Base-by-base conservation (phyloP, 2,329 filamentous ascomycete species). In the Xylariaceae sp. region DNA sequence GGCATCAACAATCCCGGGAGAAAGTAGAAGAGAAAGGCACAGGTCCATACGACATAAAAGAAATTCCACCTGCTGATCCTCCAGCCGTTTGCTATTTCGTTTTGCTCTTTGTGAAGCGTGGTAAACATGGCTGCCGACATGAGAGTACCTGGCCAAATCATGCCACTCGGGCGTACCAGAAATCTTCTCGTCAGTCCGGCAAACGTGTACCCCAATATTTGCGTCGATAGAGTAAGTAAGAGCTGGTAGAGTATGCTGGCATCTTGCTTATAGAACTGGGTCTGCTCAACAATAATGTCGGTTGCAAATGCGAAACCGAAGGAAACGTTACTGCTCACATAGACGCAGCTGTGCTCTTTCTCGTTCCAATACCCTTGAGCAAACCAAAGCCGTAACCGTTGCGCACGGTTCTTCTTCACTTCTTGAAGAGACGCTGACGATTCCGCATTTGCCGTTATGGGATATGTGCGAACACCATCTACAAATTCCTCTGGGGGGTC, bases 81-180 rank as follows among this genome's bases (percentile, higher is more conserved):
- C 91, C 91, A 95, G 27, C 91, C 89, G 69, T 91, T 86, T 16
- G 89, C 91, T 29, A 85, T 81, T 62, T 87, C 89, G 70, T 94
- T 95, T 66, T 92, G 87, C 56, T 91, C 86, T 64, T 88, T 92
- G 72, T 96, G 91, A 43, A 96, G 78, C 0, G 90, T 93, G 3
- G 86, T 87, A 65, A 96, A 94, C 89, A 96, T 92, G 64, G 91
- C 87, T 0, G 90, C 91, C 16, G 91, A 93, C 80, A 93, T 92
- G 43, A 96, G 77, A 0, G 91, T 95, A 18, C 88, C 88, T 1
- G 91, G 91, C 91, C 91, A 96, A 41, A 96, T 91, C 88, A 96
- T 95, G 54, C 89, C 89, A 57, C 88, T 89, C 0, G 91, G 91
- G 21, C 90, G 84, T 23, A 96, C 91, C 4, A 96, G 79, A 68